Conservation (phyloP, 495 filamentous ascomycete species). For the Glutinoglossum americanum region DNA sequence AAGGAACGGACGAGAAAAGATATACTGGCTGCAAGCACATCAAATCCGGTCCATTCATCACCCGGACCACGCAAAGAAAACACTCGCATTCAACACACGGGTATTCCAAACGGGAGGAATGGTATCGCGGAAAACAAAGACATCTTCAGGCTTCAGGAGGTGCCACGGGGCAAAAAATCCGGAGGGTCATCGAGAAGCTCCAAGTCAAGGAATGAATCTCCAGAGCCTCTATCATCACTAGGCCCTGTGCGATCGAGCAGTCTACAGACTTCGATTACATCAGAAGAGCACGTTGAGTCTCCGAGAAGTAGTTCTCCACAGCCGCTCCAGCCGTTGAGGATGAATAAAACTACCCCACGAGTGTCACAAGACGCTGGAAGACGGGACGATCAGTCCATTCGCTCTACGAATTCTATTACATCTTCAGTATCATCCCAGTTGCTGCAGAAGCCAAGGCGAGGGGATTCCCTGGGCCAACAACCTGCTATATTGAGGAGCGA, state of each 20-base stretch:
- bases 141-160: constrained; percentile 56
- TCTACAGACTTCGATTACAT: background rate
- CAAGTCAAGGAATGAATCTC: background rate
- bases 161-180: constrained; percentile 43
- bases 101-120: background rate
- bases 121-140: constrained; percentile 15
- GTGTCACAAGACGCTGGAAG: background rate
- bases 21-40: background rate
- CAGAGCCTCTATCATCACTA: background rate
- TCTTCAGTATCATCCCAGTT: background rate
- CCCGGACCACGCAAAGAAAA: background rate
- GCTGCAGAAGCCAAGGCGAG: background rate
- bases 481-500: background rate
- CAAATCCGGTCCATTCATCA: background rate
- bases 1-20: background rate
- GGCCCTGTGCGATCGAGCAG: background rate
- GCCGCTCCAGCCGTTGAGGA: background rate
- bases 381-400: background rate
- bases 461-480: background rate
- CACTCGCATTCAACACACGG: background rate
- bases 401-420: background rate
- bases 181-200: constrained; percentile 12
- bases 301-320: background rate
- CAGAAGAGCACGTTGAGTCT: background rate
- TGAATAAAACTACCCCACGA: background rate